These are phyloP conservation scores for Westerdykella ornata DNA, from an alignment of 2,329 filamentous ascomycete species.

Conservation along the genomic window DNA sequence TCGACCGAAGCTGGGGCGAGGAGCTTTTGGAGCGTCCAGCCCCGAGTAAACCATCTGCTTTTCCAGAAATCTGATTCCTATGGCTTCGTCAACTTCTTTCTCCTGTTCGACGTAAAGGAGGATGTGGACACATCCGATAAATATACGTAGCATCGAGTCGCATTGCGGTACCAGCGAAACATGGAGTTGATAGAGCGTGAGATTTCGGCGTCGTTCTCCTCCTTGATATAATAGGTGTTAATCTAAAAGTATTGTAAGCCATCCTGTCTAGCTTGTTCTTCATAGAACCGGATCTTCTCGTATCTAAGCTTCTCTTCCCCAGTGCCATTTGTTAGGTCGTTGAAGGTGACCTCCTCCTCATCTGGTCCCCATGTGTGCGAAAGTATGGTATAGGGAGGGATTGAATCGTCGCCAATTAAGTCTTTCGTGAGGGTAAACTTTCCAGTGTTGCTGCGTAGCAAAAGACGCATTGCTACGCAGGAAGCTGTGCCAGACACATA, in stretches of 20 bases:
- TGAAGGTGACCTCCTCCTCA: conserved; percentile 4
- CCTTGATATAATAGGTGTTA: conserved; percentile 4
- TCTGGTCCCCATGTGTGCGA: conserved; percentile 7
- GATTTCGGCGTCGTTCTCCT: conserved; percentile 2
- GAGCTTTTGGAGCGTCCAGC: conserved; percentile 7
- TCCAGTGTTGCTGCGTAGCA: neutral
- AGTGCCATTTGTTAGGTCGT: conserved; percentile 2
- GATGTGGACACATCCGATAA: conserved; percentile 10
- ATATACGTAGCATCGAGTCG: conserved; percentile 6
- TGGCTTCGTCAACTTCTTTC: neutral
- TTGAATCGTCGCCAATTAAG: conserved; percentile 1
- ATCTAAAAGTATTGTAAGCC: conserved; percentile 4
- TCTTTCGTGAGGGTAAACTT: neutral
- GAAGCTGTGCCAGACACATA: neutral
- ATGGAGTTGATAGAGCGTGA: neutral
- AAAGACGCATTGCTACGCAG: conserved; percentile 6
- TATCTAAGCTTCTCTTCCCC: conserved; percentile 3
- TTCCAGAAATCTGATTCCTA: conserved; percentile 7
- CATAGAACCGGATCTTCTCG: neutral
- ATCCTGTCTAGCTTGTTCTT: conserved; percentile 3
- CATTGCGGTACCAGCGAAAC: conserved; percentile 7
- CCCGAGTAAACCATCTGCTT: conserved; percentile 9
- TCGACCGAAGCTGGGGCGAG: conserved; percentile 11
- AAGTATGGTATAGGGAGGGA: conserved; percentile 7
- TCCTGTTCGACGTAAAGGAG: neutral